These are phyloP conservation scores for Monosporozyma servazzii DNA, from an alignment of 805 yeast species.

Conservation along the genomic window DNA sequence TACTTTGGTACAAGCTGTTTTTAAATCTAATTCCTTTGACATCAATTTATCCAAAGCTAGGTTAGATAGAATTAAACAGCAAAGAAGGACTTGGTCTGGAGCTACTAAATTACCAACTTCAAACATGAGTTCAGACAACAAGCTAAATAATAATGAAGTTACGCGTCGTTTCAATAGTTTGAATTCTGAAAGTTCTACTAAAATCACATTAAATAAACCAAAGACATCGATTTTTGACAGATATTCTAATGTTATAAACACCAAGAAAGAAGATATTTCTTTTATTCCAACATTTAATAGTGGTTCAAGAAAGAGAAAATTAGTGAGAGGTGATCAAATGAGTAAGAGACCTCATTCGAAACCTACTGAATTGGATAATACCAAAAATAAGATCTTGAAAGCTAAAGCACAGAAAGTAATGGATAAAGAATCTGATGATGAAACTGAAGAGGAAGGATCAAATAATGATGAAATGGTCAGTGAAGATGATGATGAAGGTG, in stretches of 20 bases:
- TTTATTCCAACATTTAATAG: background rate
- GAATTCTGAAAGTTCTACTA: constrained; percentile 8
- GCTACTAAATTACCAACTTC: background rate
- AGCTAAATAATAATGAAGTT: background rate
- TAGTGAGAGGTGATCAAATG: constrained; percentile 32
- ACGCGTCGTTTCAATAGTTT: background rate
- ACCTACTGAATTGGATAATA: constrained; percentile 27
- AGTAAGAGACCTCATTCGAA: constrained; percentile 13
- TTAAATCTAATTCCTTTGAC: constrained; percentile 31
- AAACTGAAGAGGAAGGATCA: constrained; percentile 21
- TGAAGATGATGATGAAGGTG: constrained; percentile 36
- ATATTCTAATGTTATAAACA: constrained; percentile 25
- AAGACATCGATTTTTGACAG: constrained; percentile 32
- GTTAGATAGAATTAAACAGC: constrained; percentile 23
- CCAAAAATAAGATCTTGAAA: constrained; percentile 22
- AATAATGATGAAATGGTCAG: constrained; percentile 28
- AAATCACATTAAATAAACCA: constrained; percentile 31
- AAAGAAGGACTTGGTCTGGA: constrained; percentile 20
- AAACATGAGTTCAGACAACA: background rate
- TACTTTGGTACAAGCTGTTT: constrained; percentile 32
- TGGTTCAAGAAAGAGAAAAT: constrained; percentile 30
- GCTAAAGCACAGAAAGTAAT: constrained; percentile 13
- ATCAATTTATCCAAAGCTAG: constrained; percentile 28
- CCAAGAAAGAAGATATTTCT: background rate
- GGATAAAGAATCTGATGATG: constrained; percentile 16